phyloP scores from a whole-genome alignment of 1,284 basidiomycete species.

The Sanghuangporus baumii region DNA sequence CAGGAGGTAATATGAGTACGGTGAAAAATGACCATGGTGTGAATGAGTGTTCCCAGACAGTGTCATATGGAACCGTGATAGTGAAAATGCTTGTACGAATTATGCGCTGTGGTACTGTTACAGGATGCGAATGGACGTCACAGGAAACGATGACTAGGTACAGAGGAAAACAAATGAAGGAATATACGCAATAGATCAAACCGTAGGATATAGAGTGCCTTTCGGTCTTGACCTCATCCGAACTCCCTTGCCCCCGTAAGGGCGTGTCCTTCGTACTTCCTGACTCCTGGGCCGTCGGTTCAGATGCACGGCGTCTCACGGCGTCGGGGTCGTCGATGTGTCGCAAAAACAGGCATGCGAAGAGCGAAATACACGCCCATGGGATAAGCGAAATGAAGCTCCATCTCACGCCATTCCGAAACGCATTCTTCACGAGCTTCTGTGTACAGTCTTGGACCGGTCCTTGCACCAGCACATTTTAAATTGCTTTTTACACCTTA shows the following conservation, averaged over 20 bases:
- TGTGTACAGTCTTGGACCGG: too few species aligned
- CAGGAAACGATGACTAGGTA: too few species aligned
- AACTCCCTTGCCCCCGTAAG: not conserved
- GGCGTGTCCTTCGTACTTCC: not conserved
- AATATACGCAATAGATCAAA: not conserved
- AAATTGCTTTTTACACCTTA: too few species aligned
- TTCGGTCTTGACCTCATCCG: not conserved
- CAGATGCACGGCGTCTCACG: not conserved
- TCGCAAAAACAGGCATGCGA: constrained; percentile 19
- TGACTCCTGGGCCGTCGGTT: not conserved
- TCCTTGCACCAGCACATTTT: too few species aligned
- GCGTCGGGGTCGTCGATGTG: not conserved
- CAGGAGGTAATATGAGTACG: not conserved
- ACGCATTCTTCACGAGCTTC: constrained; percentile 37
- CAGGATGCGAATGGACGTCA: too few species aligned
- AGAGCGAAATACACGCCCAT: constrained; percentile 35
- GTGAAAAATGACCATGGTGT: not conserved
- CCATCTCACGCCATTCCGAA: constrained; percentile 37
- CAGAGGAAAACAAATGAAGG: not conserved
- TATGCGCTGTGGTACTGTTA: too few species aligned
- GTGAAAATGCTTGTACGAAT: too few species aligned
- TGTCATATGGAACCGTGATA: not conserved
- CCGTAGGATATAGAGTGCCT: not conserved
- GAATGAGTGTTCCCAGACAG: not conserved
- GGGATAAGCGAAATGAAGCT: constrained; percentile 42